phyloP scores from a whole-genome alignment of 2,329 filamentous ascomycete genomes.

The Aspergillus terreus region DNA sequence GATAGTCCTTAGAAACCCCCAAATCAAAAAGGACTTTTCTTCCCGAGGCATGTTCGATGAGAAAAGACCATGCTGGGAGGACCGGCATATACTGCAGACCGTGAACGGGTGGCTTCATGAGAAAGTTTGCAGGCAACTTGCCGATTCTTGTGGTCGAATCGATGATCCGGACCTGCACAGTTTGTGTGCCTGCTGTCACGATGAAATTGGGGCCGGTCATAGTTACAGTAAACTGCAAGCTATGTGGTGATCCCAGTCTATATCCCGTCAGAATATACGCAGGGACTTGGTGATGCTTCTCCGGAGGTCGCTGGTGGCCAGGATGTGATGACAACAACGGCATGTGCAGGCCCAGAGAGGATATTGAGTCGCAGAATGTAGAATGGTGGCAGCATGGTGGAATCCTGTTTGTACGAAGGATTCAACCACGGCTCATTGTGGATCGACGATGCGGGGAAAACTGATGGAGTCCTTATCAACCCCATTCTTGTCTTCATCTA shows the following conservation, averaged over 20 bases:
- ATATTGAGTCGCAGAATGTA: too few species aligned
- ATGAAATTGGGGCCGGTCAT: background rate
- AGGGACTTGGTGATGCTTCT: too few species aligned
- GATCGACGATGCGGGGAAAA: background rate
- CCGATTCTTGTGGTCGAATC: conserved; percentile 8
- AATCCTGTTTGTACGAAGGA: background rate
- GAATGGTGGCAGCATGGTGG: too few species aligned
- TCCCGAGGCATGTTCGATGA: conserved; percentile 28
- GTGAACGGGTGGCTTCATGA: conserved; percentile 11
- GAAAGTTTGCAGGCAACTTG: background rate
- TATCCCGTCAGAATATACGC: too few species aligned
- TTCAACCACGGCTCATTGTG: background rate
- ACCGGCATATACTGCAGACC: conserved; percentile 1
- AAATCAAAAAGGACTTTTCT: conserved; percentile 47
- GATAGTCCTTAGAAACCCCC: conserved; percentile 45
- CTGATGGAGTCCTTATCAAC: background rate
- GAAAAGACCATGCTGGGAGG: conserved; percentile 11
- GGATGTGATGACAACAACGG: too few species aligned
- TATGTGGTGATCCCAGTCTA: too few species aligned
- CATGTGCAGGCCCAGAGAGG: too few species aligned
- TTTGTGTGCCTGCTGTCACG: background rate
- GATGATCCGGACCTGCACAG: conserved; percentile 10
- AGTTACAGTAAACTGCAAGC: too few species aligned
- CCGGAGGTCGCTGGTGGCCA: too few species aligned
- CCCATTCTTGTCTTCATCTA: background rate